Evolutionary conservation across 2,329 filamentous ascomycete species (phyloP).

Genomic region (Tolypocladium paradoxum): DNA sequence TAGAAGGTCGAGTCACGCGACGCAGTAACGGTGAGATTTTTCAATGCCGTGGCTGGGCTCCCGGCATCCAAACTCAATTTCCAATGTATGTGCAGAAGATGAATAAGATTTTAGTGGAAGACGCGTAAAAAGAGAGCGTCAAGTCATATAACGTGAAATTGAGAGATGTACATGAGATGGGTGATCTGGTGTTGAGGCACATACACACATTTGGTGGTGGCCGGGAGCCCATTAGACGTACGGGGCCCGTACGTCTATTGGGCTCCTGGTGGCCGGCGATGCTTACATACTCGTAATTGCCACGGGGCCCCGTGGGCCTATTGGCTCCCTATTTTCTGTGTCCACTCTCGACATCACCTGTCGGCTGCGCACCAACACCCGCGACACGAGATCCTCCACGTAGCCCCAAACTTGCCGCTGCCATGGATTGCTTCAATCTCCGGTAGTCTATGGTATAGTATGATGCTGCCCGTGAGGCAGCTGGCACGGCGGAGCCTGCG

Average conservation of each 20-base stretch:
- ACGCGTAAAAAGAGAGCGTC: background rate
- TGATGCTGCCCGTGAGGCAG: conserved; percentile 2
- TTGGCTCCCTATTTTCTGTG: too few species aligned
- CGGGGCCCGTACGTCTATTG: too few species aligned
- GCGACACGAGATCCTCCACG: background rate
- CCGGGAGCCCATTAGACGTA: too few species aligned
- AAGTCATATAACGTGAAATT: background rate
- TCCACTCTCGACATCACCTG: background rate
- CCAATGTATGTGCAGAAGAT: background rate
- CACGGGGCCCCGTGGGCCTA: too few species aligned
- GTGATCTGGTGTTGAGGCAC: background rate
- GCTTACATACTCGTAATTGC: too few species aligned
- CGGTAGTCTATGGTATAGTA: background rate
- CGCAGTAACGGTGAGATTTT: background rate
- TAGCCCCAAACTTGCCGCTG: background rate
- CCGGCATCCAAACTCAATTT: background rate
- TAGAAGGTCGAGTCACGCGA: too few species aligned
- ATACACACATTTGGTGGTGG: too few species aligned
- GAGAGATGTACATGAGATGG: background rate
- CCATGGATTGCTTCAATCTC: background rate
- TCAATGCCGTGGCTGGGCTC: background rate
- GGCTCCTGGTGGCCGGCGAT: too few species aligned
- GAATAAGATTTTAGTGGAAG: background rate
- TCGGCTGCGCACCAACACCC: background rate
- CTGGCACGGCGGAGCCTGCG: background rate